phyloP scores from a whole-genome alignment of 2,329 filamentous ascomycete species.

The Fusarium scirpi region DNA sequence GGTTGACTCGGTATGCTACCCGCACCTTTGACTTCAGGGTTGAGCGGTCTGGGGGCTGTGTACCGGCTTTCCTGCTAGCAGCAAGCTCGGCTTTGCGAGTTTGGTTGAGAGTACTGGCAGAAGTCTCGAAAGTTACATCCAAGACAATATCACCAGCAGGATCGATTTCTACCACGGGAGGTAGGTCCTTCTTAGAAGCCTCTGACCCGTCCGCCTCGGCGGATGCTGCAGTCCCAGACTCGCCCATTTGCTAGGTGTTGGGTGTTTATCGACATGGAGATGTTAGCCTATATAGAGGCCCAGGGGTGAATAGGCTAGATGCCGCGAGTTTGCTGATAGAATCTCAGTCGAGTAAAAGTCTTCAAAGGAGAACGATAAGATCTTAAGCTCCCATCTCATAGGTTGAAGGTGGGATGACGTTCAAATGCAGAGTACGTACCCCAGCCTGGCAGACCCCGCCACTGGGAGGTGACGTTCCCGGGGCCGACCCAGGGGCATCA shows the following conservation, averaged over 20 bases:
- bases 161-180: constrained; percentile 63
- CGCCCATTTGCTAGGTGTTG: constrained; percentile 47
- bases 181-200: constrained; percentile 45
- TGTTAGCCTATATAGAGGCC: constrained; percentile 29
- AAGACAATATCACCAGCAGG: constrained; percentile 73
- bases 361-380: constrained; percentile 30
- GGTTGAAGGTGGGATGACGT: constrained; percentile 33
- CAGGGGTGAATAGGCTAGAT: constrained; percentile 5
- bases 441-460: constrained; percentile 13
- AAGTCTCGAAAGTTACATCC: constrained; percentile 73
- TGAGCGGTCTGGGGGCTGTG: constrained; percentile 45
- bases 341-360: constrained; percentile 14
- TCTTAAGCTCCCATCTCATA: constrained; percentile 13
- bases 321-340: constrained; percentile 14
- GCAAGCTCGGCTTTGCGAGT: constrained; percentile 56
- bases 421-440: constrained; percentile 23
- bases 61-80: constrained; percentile 48
- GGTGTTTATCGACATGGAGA: constrained; percentile 45
- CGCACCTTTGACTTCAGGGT: constrained; percentile 54
- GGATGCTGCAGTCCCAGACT: constrained; percentile 48
- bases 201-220: constrained; percentile 49
- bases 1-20: constrained; percentile 70
- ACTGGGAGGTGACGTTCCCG: constrained; percentile 6
- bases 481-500: constrained; percentile 4
- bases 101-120: constrained; percentile 61